A percentile compares a stretch with the other conserved stretches of the same genome.
Evolutionary conservation across 345 rosid species (phyloP).

Genomic region (Syzygium grande): DNA sequence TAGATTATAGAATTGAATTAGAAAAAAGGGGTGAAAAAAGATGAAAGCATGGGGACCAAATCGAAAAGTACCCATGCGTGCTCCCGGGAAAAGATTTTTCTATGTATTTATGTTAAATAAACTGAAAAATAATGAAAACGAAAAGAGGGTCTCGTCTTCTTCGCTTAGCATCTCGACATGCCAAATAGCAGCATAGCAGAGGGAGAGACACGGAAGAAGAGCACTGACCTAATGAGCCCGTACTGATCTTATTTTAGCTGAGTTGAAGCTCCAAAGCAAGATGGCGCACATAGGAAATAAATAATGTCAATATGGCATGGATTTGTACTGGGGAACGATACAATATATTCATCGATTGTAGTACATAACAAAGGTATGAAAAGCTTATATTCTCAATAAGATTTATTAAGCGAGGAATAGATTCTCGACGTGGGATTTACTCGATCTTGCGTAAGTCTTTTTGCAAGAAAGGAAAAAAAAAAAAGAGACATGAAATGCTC

Average conservation of each 20-base stretch:
- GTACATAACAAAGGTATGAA: background rate
- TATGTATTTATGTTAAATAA: background rate
- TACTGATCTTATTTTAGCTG: background rate
- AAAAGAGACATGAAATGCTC: background rate
- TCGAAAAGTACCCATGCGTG: constrained; percentile 78
- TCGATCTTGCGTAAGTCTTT: too few species aligned
- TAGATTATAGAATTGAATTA: background rate
- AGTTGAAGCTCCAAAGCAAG: background rate
- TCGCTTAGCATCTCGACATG: background rate
- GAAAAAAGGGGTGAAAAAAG: constrained; percentile 28
- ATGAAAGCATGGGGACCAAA: constrained; percentile 37
- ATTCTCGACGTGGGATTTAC: too few species aligned
- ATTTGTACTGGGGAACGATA: background rate
- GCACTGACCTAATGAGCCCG: background rate
- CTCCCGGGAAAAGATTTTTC: constrained; percentile 34
- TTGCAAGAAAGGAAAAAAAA: too few species aligned
- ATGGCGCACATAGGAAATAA: background rate
- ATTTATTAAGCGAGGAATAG: background rate
- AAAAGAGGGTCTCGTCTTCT: background rate
- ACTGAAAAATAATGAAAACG: background rate
- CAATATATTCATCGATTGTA: background rate
- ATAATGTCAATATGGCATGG: background rate
- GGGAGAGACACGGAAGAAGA: background rate
- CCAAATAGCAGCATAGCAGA: background rate
- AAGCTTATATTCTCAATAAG: background rate